A percentile compares a stretch with the other conserved stretches of the same genome.
Evolutionary conservation across 2,329 filamentous ascomycete species (phyloP).

Genomic region (Stachybotrys chlorohalonatus): DNA sequence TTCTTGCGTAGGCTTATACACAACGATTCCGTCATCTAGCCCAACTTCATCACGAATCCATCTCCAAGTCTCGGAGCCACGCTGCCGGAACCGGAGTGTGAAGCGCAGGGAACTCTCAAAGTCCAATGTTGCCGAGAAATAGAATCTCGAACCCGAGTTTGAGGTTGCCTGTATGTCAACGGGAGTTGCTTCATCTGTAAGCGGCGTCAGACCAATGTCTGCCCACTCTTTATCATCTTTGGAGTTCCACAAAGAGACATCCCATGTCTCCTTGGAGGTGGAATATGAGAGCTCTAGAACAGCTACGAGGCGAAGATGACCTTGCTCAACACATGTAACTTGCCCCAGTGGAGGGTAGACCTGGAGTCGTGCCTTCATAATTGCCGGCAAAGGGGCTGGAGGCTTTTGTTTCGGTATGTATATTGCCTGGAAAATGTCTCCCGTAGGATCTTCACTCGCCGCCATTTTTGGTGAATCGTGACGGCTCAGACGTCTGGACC

Average conservation of each 20-base stretch:
- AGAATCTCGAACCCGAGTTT: slow-evolving; percentile 26
- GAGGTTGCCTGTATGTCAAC: slow-evolving; percentile 38
- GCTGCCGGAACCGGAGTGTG: slow-evolving; percentile 60
- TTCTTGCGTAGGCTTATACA: slow-evolving; percentile 24
- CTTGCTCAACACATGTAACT: slow-evolving; percentile 49
- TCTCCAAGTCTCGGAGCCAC: slow-evolving; percentile 48
- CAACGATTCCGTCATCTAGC: slow-evolving; percentile 54
- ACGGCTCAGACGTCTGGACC: too few species aligned
- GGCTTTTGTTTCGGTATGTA: slow-evolving; percentile 28
- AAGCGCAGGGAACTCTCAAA: slow-evolving; percentile 47
- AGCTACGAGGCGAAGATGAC: slow-evolving; percentile 52
- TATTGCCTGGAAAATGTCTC: slow-evolving; percentile 21
- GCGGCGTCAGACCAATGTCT: slow-evolving; percentile 36
- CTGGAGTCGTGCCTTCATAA: slow-evolving; percentile 30
- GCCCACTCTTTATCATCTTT: slow-evolving; percentile 44
- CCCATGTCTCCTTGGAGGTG: slow-evolving; percentile 51
- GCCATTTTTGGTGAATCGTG: background rate
- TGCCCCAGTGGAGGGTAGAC: slow-evolving; percentile 68
- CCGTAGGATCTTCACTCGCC: background rate
- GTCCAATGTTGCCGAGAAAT: slow-evolving; percentile 44
- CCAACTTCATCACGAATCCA: slow-evolving; percentile 61
- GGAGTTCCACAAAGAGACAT: slow-evolving; percentile 67
- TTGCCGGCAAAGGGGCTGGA: slow-evolving; percentile 13
- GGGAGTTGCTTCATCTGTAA: slow-evolving; percentile 23
- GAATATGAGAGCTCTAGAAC: slow-evolving; percentile 56